Evolutionary conservation across 31 red algal species (phyloP).

Genomic region (Odonthalia washingtoniensis): DNA sequence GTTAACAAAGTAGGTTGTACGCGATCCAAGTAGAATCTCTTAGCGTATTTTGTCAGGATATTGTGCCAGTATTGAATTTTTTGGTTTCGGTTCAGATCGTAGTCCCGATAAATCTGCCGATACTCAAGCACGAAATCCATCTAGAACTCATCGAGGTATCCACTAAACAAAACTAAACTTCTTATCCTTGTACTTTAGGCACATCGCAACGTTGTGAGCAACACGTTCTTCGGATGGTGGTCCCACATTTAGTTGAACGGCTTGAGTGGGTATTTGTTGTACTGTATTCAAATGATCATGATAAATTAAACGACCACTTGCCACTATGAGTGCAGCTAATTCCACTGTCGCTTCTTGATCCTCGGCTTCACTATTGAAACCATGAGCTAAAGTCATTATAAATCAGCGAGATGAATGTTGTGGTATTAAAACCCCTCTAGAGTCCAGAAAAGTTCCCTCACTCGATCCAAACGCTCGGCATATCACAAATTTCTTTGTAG

Average conservation of each 20-base stretch:
- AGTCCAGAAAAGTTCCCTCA: not conserved
- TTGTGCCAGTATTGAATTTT: not conserved
- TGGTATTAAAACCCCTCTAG: not conserved
- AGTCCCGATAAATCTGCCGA: not conserved
- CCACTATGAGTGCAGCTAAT: not conserved
- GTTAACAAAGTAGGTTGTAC: not conserved
- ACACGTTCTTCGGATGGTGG: not conserved
- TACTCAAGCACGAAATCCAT: not conserved
- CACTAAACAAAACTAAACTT: not conserved
- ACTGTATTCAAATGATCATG: not conserved
- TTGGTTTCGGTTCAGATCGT: not conserved
- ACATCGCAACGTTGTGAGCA: too few species aligned
- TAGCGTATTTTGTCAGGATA: not conserved
- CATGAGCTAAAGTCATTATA: not conserved
- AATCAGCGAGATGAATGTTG: not conserved
- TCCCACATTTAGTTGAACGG: not conserved
- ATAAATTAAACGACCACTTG: not conserved
- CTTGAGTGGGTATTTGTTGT: not conserved
- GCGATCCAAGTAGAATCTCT: not conserved
- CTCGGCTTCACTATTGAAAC: not conserved
- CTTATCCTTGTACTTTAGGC: not conserved
- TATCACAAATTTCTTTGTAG: not conserved
- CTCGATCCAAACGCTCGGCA: not conserved
- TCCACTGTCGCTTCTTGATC: not conserved
- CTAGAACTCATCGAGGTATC: not conserved